Evolutionary conservation across 1,284 basidiomycete genomes (phyloP), one percentile per base, ranked within the genome.

Genomic region (Hemileia vastatrix): DNA sequence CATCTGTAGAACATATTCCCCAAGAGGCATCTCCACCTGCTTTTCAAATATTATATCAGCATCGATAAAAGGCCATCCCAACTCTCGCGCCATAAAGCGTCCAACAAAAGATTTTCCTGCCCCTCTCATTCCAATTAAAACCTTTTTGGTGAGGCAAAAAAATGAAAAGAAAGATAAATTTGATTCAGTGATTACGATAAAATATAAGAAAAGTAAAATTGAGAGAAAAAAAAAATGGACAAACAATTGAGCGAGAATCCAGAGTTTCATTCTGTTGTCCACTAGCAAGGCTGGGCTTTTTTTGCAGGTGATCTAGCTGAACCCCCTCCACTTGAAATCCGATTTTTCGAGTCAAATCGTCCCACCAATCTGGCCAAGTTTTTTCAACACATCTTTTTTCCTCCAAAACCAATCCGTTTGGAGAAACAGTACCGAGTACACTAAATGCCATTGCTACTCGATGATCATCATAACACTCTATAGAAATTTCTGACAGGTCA

Each of bases 291-390:
- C n/a, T n/a, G n/a, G n/a, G n/a, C n/a, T n/a, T n/a, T n/a, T n/a
- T n/a, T n/a, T n/a, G n/a, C n/a, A n/a, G n/a, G n/a, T n/a, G n/a
- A n/a, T n/a, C n/a, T n/a, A n/a, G n/a, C n/a, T n/a, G 31, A 6
- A 63, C 48, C 13, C 61, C 61, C 32, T 48, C 56, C 47, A 57
- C 54, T 61, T 31, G 56, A 55, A 50, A 64, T 61, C 27, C 55
- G 54, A 88, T 88, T 83, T 92, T 93, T 79, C 89, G 90, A 74
- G 90, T 84, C 21, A 98, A 81, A 76, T 97, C 95, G 73, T 98
- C 95, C 92, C 94, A 98, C 89, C 93, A 99, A 75, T 93, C 92
- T 1, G 95, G 94, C 94, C 94, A 98, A 0, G 95, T 98, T 82
- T 99, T 99, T 78, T 96, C 94, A 21, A 98, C 94, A 72, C 94